Base-by-base conservation (phyloP, 257 asterid species). In the Nicotiana sylvestris region DNA sequence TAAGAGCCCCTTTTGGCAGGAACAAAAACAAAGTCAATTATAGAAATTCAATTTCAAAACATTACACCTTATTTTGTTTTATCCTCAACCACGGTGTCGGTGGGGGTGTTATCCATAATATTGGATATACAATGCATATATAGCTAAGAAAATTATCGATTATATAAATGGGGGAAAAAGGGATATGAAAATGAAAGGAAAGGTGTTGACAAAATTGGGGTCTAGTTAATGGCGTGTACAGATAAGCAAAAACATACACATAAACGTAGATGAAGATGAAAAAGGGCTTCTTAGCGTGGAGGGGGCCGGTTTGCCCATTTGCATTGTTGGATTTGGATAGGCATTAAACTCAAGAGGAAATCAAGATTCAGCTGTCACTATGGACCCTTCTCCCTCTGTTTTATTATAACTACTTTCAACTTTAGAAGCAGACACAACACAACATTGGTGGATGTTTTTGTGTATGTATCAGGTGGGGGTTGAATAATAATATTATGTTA, bases 141-240 rank as follows among this genome's bases (percentile, higher is more conserved):
- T 27, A 46, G 61, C 39, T 72, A 8, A 46, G 21, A 21, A 5
- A 74, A 15, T 46, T 11, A 25, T 72, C 78, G 12, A 72, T 43
- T 72, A 72, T 25, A 9, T 43, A 9, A 2, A 12, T 27, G 39
- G 70, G 9, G 4, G 2, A 25, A 3, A 46, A 74, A 21, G 3
- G 33, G 15, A 21, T 9, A 72, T 65, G 43, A 66, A 66, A 25
- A 66, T 66, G 51, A 67, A 33, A 33, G 76, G 27, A 25, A 74
- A 3, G 64, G n/a, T 7, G 4, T 0, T 76, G 80, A 76, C 64
- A 76, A 76, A 51, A 51, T 76, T 76, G 80, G 29, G 80, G 80
- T 76, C 64, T 27, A 76, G 27, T 51, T 72, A 69, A 69, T 69
- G 7, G 78, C 79, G 39, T 72, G 79, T 72, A 72, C 79, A 46